Evolutionary conservation across 2,329 filamentous ascomycete species (phyloP).

Genomic region (Laburnicola sp.): DNA sequence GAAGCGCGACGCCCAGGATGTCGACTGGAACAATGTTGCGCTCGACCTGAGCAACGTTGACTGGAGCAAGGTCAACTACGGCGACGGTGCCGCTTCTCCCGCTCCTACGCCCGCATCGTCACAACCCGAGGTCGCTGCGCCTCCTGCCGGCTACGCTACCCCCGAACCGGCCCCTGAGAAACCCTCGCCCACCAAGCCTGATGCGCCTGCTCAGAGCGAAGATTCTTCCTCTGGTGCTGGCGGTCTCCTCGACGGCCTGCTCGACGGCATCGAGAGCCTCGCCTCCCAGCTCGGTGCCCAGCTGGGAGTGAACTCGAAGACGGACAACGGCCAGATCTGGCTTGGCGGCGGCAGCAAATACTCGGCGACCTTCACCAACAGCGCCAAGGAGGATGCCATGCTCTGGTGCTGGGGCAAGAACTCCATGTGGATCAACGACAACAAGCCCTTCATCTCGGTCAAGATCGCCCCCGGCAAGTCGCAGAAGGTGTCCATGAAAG

Average conservation of each 20-base stretch:
- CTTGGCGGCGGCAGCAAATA: conserved; percentile 40
- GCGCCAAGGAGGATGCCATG: conserved; percentile 32
- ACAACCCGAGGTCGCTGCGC: conserved; percentile 9
- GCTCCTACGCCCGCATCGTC: conserved; percentile 11
- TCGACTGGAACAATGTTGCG: conserved; percentile 37
- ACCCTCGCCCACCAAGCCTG: conserved; percentile 7
- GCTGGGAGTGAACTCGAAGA: conserved; percentile 34
- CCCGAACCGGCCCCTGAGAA: conserved; percentile 8
- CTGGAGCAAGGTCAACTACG: conserved; percentile 34
- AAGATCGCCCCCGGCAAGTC: conserved; percentile 43
- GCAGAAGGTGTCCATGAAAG: conserved; percentile 46
- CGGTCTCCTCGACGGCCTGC: conserved; percentile 20
- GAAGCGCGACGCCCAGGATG: conserved; percentile 32
- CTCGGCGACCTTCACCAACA: conserved; percentile 44
- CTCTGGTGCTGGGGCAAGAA: conserved; percentile 46
- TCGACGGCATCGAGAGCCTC: conserved; percentile 26
- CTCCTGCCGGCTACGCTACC: too few relatives aligned
- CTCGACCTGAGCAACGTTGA: conserved; percentile 33
- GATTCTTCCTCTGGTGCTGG: neutral
- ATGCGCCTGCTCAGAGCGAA: conserved; percentile 9
- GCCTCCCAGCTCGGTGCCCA: conserved; percentile 25
- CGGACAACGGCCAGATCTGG: conserved; percentile 40
- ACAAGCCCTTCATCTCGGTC: conserved; percentile 44
- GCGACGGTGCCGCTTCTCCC: conserved; percentile 18
- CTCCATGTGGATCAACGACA: conserved; percentile 44